Evolutionary conservation across 768 basidiomycete genomes (phyloP).

Genomic region (Obba rivulosa): DNA sequence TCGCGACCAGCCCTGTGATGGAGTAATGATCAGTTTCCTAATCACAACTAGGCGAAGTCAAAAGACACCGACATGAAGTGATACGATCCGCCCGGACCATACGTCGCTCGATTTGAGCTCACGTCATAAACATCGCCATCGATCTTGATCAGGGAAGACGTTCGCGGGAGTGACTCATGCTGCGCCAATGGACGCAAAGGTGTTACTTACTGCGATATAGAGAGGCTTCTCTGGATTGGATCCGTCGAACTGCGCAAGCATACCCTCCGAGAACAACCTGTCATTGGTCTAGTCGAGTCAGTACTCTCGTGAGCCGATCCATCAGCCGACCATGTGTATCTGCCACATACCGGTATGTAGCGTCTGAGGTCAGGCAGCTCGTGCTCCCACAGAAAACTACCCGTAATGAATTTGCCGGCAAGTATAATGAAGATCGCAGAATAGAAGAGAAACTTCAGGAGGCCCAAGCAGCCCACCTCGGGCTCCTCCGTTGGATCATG

Average conservation of each 20-base stretch:
- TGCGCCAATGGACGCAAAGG: slow-evolving; percentile 9
- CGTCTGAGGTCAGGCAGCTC: slow-evolving; percentile 17
- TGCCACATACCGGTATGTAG: slow-evolving; percentile 18
- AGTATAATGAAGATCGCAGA: slow-evolving; percentile 47
- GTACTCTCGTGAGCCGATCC: slow-evolving; percentile 46
- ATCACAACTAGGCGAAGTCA: slow-evolving; percentile 1
- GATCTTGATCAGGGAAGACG: slow-evolving; percentile 45
- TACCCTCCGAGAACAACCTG: slow-evolving; percentile 68
- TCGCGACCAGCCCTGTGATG: slow-evolving; percentile 67
- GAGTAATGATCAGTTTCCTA: neutral
- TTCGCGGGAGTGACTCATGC: slow-evolving; percentile 8
- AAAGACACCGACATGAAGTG: slow-evolving; percentile 51
- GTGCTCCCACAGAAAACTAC: slow-evolving; percentile 84
- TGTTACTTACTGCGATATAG: slow-evolving; percentile 71
- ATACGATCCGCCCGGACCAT: slow-evolving; percentile 88
- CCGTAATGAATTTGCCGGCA: slow-evolving; percentile 79
- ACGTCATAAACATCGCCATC: slow-evolving; percentile 94
- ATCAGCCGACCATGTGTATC: slow-evolving; percentile 14
- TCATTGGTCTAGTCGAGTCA: slow-evolving; percentile 29
- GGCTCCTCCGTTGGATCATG: slow-evolving; percentile 65
- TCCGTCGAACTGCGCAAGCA: slow-evolving; percentile 70
- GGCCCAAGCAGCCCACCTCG: slow-evolving; percentile 58
- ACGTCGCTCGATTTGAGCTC: slow-evolving; percentile 63
- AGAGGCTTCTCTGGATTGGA: slow-evolving; percentile 56
- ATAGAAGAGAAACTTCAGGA: slow-evolving; percentile 67